Evolutionary conservation across 1,284 basidiomycete species (phyloP).

Genomic region (Melampsora americana): DNA sequence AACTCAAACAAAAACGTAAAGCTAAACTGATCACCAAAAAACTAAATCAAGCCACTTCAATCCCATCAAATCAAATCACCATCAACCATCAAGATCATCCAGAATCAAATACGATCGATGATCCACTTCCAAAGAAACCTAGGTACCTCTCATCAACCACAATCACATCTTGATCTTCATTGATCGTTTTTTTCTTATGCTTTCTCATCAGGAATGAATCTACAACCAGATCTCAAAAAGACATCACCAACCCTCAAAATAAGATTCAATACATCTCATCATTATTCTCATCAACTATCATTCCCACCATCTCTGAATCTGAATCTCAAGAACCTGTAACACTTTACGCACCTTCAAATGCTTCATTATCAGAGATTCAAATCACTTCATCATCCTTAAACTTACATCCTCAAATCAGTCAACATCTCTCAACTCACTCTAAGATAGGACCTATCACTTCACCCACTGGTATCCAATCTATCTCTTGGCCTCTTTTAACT

Average conservation of each 20-base stretch:
- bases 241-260: neutral
- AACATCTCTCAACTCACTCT: constrained; percentile 15
- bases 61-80: constrained; percentile 2
- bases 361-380: constrained; percentile 25
- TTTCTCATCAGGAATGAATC: neutral
- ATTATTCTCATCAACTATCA: constrained; percentile 39
- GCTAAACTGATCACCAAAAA: constrained; percentile 20
- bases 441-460: constrained; percentile 25
- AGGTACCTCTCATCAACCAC: constrained; percentile 5
- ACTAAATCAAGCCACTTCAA: neutral
- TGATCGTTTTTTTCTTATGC: neutral
- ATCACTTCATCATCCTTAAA: constrained; percentile 28
- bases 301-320: constrained; percentile 17
- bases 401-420: constrained; percentile 26
- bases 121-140: constrained; percentile 22
- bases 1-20: constrained; percentile 25
- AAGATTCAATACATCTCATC: constrained; percentile 35
- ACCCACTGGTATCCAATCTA: constrained; percentile 34
- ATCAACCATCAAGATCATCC: neutral
- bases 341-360: constrained; percentile 38
- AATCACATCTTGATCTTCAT: too few species aligned
- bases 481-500: constrained; percentile 34
- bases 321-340: constrained; percentile 21
- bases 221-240: neutral
- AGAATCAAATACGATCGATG: neutral